Conservation (phyloP, 441 rosid genomes). For the Eugenia klotzschiana region DNA sequence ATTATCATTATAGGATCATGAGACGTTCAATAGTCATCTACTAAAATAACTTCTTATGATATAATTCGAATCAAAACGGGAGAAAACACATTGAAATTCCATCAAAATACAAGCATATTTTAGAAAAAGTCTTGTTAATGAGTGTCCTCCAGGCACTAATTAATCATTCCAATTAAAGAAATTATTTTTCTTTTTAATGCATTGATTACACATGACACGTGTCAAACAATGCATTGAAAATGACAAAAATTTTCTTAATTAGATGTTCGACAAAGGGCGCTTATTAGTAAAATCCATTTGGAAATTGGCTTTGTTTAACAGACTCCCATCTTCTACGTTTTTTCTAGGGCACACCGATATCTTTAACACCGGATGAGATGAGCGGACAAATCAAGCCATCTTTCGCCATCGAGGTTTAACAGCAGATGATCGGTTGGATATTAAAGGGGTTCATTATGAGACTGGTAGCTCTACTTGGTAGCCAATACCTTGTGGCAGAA, state of each 20-base stretch:
- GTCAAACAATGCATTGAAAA: neutral
- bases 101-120: neutral
- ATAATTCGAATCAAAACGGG: neutral
- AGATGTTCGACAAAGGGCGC: neutral
- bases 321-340: too few species aligned
- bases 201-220: accelerated
- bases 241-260: neutral
- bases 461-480: neutral
- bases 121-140: neutral
- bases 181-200: neutral
- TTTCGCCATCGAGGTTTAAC: neutral
- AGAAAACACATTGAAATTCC: neutral
- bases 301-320: neutral
- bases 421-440: neutral
- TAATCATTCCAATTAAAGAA: neutral
- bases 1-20: neutral
- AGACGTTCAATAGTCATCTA: too few species aligned
- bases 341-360: too few species aligned
- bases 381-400: too few species aligned
- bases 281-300: neutral
- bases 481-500: neutral
- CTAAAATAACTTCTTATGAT: too few species aligned
- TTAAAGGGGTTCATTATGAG: neutral
- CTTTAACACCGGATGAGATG: too few species aligned
- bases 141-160: accelerated